Evolutionary conservation across 768 basidiomycete species (phyloP), one percentile per base, ranked within the genome.

Genomic region (Suillus sp.): DNA sequence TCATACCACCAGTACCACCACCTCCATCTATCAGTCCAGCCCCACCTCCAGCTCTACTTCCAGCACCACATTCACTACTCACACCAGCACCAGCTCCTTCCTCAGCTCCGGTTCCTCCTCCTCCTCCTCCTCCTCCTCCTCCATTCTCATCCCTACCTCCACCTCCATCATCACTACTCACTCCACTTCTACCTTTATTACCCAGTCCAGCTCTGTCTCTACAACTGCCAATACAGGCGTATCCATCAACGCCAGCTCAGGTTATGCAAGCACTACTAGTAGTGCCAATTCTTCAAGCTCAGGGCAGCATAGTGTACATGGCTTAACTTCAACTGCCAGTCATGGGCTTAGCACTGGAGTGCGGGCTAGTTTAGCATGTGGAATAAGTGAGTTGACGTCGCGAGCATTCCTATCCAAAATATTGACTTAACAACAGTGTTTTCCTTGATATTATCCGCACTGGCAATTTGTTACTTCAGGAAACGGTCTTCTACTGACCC

Each of bases 361-460:
- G 10, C 62, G 73, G 3, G 70, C 71, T 32, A 73, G 73, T 4
- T 68, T 75, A 11, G 68, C 69, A 6, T 64, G 74, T 22, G 71
- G 67, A 1, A 62, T 67, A 25, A 38, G 74, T 74, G 61, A 62
- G 74, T 67, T 4, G 3, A 4, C 34, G 3, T 62, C 30, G 8
- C 4, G n/a, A 47, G 3, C 16, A 20, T 48, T 22, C 14, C 13
- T 9, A 11, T 53, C 20, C 40, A 3, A 37, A 35, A 25, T 18
- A n/a, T 18, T 45, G 11, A 63, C 35, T 27, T 18, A 14, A 55
- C 14, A 16, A 1, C 45, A 64, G 64, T 64, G 42, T 57, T 64
- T 48, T 58, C 32, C 8, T 58, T 57, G 7, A 63, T 63, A 27
- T 48, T 50, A 18, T 38, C 22, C 4, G 55, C 48, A n/a, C 6